Conservation (phyloP, 495 filamentous ascomycete genomes). For the Penicillium maclennaniae region DNA sequence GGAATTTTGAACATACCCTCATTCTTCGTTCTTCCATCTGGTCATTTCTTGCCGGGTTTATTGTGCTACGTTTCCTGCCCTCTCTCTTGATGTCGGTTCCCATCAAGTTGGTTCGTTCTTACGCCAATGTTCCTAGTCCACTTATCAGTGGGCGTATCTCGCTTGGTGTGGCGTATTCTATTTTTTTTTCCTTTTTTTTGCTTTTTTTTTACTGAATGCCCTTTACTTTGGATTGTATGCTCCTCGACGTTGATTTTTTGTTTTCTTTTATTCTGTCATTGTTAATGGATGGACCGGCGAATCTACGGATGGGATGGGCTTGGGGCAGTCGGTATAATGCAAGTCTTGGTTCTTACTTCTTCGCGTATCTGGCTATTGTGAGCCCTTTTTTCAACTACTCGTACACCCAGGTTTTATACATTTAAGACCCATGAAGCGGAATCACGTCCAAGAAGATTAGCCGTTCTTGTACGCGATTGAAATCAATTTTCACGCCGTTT, state of each 20-base stretch:
- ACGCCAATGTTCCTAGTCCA: neutral
- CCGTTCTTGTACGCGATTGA: too few species aligned
- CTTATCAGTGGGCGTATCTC: neutral
- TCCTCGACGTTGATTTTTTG: neutral
- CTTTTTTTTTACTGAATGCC: neutral
- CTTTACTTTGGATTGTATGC: neutral
- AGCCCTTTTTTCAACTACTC: neutral
- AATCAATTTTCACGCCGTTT: too few species aligned
- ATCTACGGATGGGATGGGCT: constrained; percentile 32
- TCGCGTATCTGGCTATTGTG: neutral
- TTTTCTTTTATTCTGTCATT: constrained; percentile 21
- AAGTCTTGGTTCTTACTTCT: constrained; percentile 9
- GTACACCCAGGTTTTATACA: neutral
- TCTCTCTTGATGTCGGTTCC: neutral
- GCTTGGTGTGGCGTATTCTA: constrained; percentile 1
- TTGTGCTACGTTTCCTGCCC: neutral
- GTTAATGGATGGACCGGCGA: constrained; percentile 38
- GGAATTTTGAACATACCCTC: constrained; percentile 31
- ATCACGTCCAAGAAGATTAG: too few species aligned
- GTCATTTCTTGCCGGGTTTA: constrained; percentile 1
- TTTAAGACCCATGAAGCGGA: too few species aligned
- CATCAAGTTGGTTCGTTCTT: neutral
- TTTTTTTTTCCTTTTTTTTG: neutral
- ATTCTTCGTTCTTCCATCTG: constrained; percentile 11
- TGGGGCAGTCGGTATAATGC: constrained; percentile 30